Evolutionary conservation across 257 asterid genomes (phyloP).

Genomic region (Scutellaria barbata): DNA sequence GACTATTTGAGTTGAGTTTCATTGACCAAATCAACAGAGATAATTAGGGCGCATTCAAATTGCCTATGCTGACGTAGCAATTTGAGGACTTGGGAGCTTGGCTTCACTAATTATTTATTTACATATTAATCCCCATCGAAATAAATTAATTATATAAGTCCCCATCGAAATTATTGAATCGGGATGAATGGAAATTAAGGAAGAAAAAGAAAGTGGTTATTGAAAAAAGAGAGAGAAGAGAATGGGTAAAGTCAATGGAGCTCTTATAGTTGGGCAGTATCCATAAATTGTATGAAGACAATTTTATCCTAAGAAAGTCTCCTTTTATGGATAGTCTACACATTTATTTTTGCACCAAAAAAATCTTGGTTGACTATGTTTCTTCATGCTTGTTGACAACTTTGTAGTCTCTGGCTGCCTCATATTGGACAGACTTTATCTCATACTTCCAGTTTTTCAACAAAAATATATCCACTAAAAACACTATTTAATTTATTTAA

Average conservation of each 20-base stretch:
- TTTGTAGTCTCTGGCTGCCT: not conserved
- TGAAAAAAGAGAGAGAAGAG: too few species aligned
- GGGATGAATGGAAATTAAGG: too few species aligned
- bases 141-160: too few species aligned
- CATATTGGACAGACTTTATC: constrained; percentile 15
- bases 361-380: constrained; percentile 33
- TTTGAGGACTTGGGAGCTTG: too few species aligned
- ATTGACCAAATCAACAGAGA: not conserved
- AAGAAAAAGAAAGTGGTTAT: too few species aligned
- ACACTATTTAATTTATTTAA: not conserved
- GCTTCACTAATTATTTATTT: too few species aligned
- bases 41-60: not conserved
- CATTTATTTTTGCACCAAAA: constrained; percentile 25
- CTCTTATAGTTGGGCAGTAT: constrained; percentile 17
- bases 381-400: constrained; percentile 19
- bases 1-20: too few species aligned
- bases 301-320: constrained; percentile 25
- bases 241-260: constrained; percentile 24
- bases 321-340: constrained; percentile 18
- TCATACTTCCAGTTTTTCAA: not conserved
- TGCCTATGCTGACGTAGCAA: too few species aligned
- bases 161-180: too few species aligned
- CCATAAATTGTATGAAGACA: constrained; percentile 35
- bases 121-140: too few species aligned
- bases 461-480: too few species aligned